Evolutionary conservation across 1,284 basidiomycete genomes (phyloP), one percentile per base, ranked within the genome.

Genomic region (Pseudozyma tsukubaensis): DNA sequence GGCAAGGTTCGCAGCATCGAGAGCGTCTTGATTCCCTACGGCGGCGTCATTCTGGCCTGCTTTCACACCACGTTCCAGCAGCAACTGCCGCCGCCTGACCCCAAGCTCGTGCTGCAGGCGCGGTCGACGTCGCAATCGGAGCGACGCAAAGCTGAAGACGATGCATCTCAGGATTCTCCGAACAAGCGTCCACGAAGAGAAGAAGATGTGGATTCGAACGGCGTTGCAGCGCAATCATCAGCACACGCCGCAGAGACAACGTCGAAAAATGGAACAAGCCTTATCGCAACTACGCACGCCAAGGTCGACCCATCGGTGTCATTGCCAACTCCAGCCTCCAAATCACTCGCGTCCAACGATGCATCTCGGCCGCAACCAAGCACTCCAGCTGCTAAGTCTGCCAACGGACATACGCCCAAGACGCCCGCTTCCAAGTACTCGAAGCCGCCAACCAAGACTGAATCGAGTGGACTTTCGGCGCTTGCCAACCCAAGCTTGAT

Each of bases 1-100:
- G 89, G 89, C 50, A 76, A 89, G 84, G 79, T 84, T 37, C 80
- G 86, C 18, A 88, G 91, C 79, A 90, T 96, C 52, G 92, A 93
- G 81, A 93, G 92, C 84, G 92, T 96, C 66, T 94, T 94, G 86
- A 94, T 96, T 85, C 94, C 94, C 72, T 94, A 96, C 88, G 94
- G 94, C 89, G 86, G 84, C 87, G 87, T 87, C 72, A 84, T 86
- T 12, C 85, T 87, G 44, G 85, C 86, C 3, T 86, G 85, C 70
- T 87, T 86, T 71, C 83, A 86, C 73, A 87, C 85, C 42, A 85
- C 80, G 0, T 78, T 67, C 48, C 77, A 78, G 57, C 74, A 79
- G 42, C 55, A 53, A 9, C 48, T 79, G n/a, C 63, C 72, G 13
- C 32, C 57, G 19, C 58, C 70, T 3, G 71, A 76, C 50, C 58